Evolutionary conservation across 441 rosid genomes (phyloP), one percentile per base, ranked within the genome.

Genomic region (Viola pubescens): DNA sequence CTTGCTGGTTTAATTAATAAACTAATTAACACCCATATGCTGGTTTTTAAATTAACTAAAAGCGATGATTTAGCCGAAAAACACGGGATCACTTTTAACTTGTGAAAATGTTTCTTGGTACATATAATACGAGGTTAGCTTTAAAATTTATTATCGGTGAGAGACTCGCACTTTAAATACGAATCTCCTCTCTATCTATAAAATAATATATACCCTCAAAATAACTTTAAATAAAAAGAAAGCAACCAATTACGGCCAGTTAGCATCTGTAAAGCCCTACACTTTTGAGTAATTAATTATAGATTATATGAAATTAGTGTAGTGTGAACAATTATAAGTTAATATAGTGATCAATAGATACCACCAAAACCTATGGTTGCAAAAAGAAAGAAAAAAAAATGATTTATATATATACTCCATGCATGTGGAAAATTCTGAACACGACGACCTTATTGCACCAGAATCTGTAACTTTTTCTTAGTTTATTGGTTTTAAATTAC

Each of bases 31-130:
- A 16, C 19, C 19, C 19, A 16, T 16, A 16, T 16, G 19, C 19
- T 16, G 19, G 19, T 16, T 16, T 16, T 16, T 16, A 16, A 16
- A 16, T 16, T 16, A 16, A 66, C 69, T 73, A 55, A 59, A 67
- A 63, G 76, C 83, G 77, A 49, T 61, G 60, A 77, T 68, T 82
- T 64, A 77, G 89, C 78, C 81, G 78, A 65, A 66, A 60, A 79
- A 65, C 79, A 68, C 66, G 85, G 83, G 58, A 59, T 73, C 63
- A 62, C 65, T 62, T 77, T 56, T 56, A 13, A 59, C 63, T 73
- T 75, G 68, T 62, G 38, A 67, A 65, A 70, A 7, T 56, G 40
- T 64, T 61, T 59, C 60, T 49, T 70, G 46, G n/a, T 39, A 26
- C 44, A 16, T 49, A 62, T 67, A 55, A 70, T 48, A 8, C 13